A percentile compares a stretch with the other conserved stretches of the same genome.
Conservation (phyloP, 2,329 filamentous ascomycete genomes). For the Xylariaceae sp. region DNA sequence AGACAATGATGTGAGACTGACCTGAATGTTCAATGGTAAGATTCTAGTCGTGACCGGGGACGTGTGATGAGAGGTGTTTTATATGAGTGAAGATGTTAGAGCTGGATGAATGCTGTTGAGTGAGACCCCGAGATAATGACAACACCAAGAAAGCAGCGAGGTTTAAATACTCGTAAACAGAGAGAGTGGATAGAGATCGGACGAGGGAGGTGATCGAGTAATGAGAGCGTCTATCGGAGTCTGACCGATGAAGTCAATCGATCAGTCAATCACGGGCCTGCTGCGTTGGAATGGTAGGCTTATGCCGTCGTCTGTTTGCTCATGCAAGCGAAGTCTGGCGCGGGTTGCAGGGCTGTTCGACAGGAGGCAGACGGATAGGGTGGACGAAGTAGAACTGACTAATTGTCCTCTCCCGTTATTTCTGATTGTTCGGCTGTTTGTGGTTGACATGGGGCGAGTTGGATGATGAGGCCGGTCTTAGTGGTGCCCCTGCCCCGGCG, state of each 20-base stretch:
- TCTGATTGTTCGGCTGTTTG: neutral
- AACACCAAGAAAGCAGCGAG: conserved; percentile 9
- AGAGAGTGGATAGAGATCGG: neutral
- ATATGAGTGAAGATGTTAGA: neutral
- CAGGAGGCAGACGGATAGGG: conserved; percentile 4
- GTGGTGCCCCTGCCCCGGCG: neutral
- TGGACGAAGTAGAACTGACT: conserved; percentile 4
- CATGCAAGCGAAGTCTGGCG: neutral
- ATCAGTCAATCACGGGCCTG: conserved; percentile 3
- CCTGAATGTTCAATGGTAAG: neutral
- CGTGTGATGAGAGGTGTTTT: neutral
- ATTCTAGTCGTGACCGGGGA: neutral
- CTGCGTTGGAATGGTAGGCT: conserved; percentile 6
- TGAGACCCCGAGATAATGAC: conserved; percentile 12
- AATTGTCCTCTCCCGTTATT: neutral
- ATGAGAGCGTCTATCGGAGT: neutral
- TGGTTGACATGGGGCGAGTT: neutral
- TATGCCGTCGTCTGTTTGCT: neutral
- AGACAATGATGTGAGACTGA: neutral
- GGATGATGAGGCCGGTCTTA: neutral
- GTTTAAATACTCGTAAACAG: conserved; percentile 22
- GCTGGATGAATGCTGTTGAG: neutral
- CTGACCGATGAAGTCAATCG: neutral
- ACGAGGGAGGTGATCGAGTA: conserved; percentile 7
- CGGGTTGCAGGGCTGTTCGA: conserved; percentile 25